A percentile compares a stretch with the other conserved stretches of the same genome.
phyloP scores from a whole-genome alignment of 192 early-diverging fungal species.

The Backusella tarrabulga region DNA sequence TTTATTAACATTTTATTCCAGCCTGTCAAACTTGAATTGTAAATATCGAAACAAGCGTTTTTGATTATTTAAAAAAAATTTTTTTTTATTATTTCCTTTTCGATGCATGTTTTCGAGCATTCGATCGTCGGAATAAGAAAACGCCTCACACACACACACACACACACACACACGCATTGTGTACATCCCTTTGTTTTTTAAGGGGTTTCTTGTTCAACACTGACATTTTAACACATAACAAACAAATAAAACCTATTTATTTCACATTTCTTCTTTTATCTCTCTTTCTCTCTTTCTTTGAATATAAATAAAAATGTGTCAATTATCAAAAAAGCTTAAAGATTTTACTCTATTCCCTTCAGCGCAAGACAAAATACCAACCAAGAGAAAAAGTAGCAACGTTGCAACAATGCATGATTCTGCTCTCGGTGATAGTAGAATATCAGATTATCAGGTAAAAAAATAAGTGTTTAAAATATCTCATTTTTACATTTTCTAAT shows the following conservation, averaged over 20 bases:
- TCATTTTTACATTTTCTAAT: neutral
- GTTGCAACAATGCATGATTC: neutral
- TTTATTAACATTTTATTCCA: neutral
- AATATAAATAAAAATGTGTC: neutral
- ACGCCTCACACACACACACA: neutral
- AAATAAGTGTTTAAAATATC: neutral
- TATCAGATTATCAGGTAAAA: slow-evolving; percentile 1
- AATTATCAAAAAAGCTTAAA: neutral
- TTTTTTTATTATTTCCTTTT: neutral
- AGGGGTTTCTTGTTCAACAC: slow-evolving; percentile 7
- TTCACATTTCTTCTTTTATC: neutral
- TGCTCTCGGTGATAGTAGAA: neutral
- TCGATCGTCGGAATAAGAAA: slow-evolving; percentile 6
- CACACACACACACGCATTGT: neutral
- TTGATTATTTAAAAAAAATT: neutral
- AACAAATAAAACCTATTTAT: neutral
- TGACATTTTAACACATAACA: neutral
- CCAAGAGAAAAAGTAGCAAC: neutral
- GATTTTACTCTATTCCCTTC: neutral
- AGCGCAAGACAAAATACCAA: neutral
- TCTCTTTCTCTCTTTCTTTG: neutral
- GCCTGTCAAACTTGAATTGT: neutral
- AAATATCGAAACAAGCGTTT: neutral
- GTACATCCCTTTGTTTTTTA: neutral
- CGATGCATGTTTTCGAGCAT: neutral